phyloP scores from a whole-genome alignment of 2,329 filamentous ascomycete species.

The Cladosporium sp. region DNA sequence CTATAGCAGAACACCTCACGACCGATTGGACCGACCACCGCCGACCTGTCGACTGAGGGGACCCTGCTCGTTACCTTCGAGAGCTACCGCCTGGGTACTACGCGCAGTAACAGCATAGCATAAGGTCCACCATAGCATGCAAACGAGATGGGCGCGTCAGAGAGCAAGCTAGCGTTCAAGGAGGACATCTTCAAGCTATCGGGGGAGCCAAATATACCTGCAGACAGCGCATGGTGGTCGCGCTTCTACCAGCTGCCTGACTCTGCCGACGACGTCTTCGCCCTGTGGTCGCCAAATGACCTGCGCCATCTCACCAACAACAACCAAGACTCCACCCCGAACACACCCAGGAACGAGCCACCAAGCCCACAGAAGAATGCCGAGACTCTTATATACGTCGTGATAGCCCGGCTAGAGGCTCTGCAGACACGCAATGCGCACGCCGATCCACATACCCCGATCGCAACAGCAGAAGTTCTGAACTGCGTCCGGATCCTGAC shows the following conservation, averaged over 20 bases:
- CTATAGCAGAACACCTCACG: not conserved
- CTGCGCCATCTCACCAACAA: constrained; percentile 34
- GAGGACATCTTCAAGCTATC: constrained; percentile 95
- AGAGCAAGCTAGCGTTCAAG: constrained; percentile 98
- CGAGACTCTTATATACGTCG: constrained; percentile 38
- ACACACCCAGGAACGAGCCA: constrained; percentile 62
- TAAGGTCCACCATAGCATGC: not conserved
- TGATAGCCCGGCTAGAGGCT: constrained; percentile 31
- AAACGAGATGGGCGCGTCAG: constrained; percentile 83
- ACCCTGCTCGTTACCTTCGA: not conserved
- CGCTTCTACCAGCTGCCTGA: constrained; percentile 99
- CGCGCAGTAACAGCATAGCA: not conserved
- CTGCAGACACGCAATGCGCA: constrained; percentile 29
- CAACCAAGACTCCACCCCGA: constrained; percentile 37
- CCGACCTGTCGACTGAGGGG: not conserved
- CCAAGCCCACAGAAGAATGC: constrained; percentile 37
- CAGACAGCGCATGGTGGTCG: constrained; percentile 90
- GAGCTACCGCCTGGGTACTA: not conserved
- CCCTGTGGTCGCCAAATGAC: constrained; percentile 77
- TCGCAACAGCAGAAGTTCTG: constrained; percentile 63
- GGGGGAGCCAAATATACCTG: constrained; percentile 83
- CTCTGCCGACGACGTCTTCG: constrained; percentile 94
- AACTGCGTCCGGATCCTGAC: constrained; percentile 94
- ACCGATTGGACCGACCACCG: not conserved
- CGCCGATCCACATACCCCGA: constrained; percentile 58